Base-by-base conservation (phyloP, 2,329 filamentous ascomycete species). In the Phialophora tarda region DNA sequence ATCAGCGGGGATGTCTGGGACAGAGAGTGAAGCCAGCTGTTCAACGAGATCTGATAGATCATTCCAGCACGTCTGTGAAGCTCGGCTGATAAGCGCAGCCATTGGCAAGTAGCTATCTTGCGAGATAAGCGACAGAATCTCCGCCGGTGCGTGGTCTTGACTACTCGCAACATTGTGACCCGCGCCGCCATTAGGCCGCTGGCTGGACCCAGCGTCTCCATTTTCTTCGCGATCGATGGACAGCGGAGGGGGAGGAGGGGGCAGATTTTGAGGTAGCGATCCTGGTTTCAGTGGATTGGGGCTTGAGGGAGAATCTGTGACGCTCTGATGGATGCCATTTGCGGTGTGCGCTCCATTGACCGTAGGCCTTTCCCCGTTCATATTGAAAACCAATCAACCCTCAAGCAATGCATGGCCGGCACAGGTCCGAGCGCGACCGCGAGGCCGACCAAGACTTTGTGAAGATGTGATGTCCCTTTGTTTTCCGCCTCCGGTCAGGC, bases 31-130 rank as follows among this genome's bases (percentile, higher is more conserved):
- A 32, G 90, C 87, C 78, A 97, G 81, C 66, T 89, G 86, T 44
- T 84, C 80, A 51, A 97, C 84, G 68, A 90, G 84, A 8, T 91
- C 88, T 57, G 87, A 84, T 34, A 98, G 82, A 62, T 89, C 87
- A 75, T 91, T 92, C 78, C 93, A 93, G 57, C 91, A 92, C 74
- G 89, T 88, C 78, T 97, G 93, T 38, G 91, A 89, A 44, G 95
- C 85, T 71, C 95, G 88, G 70, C 88, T 86, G 60, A 98, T 84
- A 54, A 99, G 81, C 14, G 85, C 85, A 4, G 89, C 88, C 23
- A 98, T 83, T 3, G 92, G 89, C 63, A 94, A 84, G 76, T 73
- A 73, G 44, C 63, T 67, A 32, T 72, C 71, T 50, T 69, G 67
- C n/a, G 69, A 64, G 30, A 73, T 66, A 14, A 69, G 54, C 14